Percentiles rank a stretch among this genome's conserved stretches.
These are phyloP conservation scores for Corylus americana DNA, from an alignment of 306 rosid species.

Conservation along the genomic window DNA sequence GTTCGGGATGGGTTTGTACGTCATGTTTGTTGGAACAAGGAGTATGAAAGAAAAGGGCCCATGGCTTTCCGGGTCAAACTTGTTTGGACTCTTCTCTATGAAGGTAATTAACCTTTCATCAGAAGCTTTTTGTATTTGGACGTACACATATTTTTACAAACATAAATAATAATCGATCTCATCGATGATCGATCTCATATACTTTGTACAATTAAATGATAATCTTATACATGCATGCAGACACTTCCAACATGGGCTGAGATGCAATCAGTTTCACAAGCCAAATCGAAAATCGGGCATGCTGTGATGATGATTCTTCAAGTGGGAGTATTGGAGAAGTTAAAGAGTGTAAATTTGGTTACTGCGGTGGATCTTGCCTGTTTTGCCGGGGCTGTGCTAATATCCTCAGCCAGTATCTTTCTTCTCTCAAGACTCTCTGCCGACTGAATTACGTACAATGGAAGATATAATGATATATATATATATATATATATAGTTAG, in stretches of 20 bases:
- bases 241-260: constrained; percentile 44
- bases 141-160: neutral
- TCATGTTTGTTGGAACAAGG: constrained; percentile 46
- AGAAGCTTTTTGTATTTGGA: too few relatives aligned
- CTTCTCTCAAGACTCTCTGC: constrained; percentile 44
- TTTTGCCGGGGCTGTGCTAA: constrained; percentile 48
- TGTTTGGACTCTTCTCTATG: constrained; percentile 45
- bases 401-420: constrained; percentile 50
- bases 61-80: constrained; percentile 34
- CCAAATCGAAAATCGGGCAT: constrained; percentile 55
- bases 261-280: constrained; percentile 44
- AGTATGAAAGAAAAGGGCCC: constrained; percentile 24
- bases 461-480: neutral
- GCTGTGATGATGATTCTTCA: constrained; percentile 59
- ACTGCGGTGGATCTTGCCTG: constrained; percentile 50
- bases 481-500: too few relatives aligned
- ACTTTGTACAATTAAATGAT: neutral
- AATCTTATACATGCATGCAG: constrained; percentile 21
- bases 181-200: neutral
- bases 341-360: constrained; percentile 41
- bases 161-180: neutral
- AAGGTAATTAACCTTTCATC: constrained; percentile 33
- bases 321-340: constrained; percentile 59
- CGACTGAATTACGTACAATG: neutral
- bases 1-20: constrained; percentile 48